These are phyloP conservation scores for Castanea mollissima DNA, from an alignment of 306 rosid species.

Conservation along the genomic window DNA sequence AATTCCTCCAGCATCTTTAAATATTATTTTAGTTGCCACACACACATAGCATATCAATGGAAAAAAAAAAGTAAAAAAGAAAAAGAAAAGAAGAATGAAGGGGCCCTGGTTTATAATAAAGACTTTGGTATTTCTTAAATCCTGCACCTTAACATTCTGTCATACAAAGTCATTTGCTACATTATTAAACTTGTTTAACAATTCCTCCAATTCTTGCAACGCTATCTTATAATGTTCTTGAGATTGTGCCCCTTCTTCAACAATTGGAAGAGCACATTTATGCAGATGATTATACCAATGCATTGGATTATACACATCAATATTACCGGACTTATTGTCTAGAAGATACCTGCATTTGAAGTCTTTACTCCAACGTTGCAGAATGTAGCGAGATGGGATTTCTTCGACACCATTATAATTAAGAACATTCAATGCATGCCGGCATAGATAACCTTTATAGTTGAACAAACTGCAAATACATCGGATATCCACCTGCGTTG, in stretches of 20 bases:
- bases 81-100: not conserved
- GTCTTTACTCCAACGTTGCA: constrained; percentile 67
- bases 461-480: constrained; percentile 85
- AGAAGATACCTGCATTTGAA: constrained; percentile 46
- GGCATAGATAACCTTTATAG: constrained; percentile 74
- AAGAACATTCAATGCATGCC: constrained; percentile 72
- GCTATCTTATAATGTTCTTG: constrained; percentile 56
- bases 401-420: constrained; percentile 69
- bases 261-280: constrained; percentile 54
- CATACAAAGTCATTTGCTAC: constrained; percentile 41
- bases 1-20: too few species aligned
- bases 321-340: constrained; percentile 21
- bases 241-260: constrained; percentile 66
- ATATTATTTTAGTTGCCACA: too few species aligned
- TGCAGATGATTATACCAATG: constrained; percentile 43
- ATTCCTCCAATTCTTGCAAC: constrained; percentile 57
- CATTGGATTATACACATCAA: constrained; percentile 31
- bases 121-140: not conserved
- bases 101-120: not conserved
- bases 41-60: too few species aligned
- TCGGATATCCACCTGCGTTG: constrained; percentile 55
- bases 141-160: constrained; percentile 10
- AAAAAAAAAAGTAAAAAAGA: not conserved
- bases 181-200: constrained; percentile 52
- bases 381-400: constrained; percentile 63